Base-by-base conservation (phyloP, 768 basidiomycete genomes). In the Mycena albidolilacea region DNA sequence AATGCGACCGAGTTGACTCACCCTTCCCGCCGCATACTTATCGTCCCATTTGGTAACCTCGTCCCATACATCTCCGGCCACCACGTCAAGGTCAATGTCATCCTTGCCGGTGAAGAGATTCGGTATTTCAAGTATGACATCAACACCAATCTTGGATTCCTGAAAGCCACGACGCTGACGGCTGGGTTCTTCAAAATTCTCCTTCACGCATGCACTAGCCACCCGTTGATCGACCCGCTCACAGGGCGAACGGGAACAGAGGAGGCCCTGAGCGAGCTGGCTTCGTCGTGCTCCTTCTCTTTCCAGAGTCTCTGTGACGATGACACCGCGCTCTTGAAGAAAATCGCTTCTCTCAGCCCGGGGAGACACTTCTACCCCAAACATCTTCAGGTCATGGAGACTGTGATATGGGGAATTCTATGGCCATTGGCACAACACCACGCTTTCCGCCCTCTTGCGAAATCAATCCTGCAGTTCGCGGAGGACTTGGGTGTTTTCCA, bases 191-290 rank as follows among this genome's bases (percentile, higher is more conserved):
- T 81, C 70, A 81, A 79, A 62, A 79, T 83, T 5, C 86, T 86
- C 57, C 79, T 89, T 37, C 88, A 89, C 52, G 85, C 87, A n/a
- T 68, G 87, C 12, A 87, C 83, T 1, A 83, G 84, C 30, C 81
- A 84, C 63, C 82, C 81, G 46, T 75, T 84, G 21, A 80, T 83
- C 23, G 88, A 89, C 77, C 84, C 85, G 7, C 77, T 89, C 30
- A 87, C 85, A 0, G 75, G 78, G 12, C 83, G 83, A 7, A 85
- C 84, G 0, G 88, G 88, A 5, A 85, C 83, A 1, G 84, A 87
- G 59, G 83, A 88, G 57, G 87, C 88, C 3, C 73, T 89, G 30
- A 72, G 78, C 63, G 75, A 84, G 38, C 77, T 89, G 35, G 70
- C 74, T 14, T 86, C 85, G 1, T 82, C 85, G 11, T 67, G 78